phyloP scores from a whole-genome alignment of 768 basidiomycete genomes.

The Phylloporus scabripes region DNA sequence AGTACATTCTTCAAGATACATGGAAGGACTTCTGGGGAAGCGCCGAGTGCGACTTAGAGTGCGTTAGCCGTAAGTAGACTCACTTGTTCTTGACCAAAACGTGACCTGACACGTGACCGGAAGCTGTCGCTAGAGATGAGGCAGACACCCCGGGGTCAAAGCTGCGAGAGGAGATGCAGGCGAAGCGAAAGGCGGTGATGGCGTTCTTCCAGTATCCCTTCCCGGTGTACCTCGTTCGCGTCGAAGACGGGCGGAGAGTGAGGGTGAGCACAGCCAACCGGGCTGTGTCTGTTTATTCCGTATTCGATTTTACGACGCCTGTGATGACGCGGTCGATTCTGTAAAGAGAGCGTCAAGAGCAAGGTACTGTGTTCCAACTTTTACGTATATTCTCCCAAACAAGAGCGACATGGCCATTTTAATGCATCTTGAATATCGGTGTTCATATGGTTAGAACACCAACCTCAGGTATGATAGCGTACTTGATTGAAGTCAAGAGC shows the following conservation, averaged over 20 bases:
- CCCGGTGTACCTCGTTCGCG: slow-evolving; percentile 16
- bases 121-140: slow-evolving; percentile 1
- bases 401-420: too few species aligned
- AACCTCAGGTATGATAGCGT: too few species aligned
- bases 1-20: slow-evolving; percentile 7
- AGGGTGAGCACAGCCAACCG: slow-evolving; percentile 14
- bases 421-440: too few species aligned
- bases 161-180: slow-evolving; percentile 9
- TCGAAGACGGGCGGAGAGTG: slow-evolving; percentile 8
- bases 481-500: too few species aligned
- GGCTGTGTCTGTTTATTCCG: slow-evolving; percentile 8
- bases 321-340: slow-evolving; percentile 15
- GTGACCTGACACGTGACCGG: background rate
- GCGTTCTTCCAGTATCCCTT: slow-evolving; percentile 13
- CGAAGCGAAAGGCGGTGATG: slow-evolving; percentile 16
- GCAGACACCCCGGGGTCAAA: slow-evolving; percentile 1
- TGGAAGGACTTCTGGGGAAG: background rate
- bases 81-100: background rate
- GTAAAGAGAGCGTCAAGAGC: background rate
- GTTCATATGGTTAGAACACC: too few species aligned
- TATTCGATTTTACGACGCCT: slow-evolving; percentile 16
- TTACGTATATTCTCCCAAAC: too few species aligned
- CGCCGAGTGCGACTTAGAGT: background rate
- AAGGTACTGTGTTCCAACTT: too few species aligned
- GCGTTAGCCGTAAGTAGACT: slow-evolving; percentile 1